Evolutionary conservation across 2,329 filamentous ascomycete genomes (phyloP).

Genomic region (Trichoderma koningii): DNA sequence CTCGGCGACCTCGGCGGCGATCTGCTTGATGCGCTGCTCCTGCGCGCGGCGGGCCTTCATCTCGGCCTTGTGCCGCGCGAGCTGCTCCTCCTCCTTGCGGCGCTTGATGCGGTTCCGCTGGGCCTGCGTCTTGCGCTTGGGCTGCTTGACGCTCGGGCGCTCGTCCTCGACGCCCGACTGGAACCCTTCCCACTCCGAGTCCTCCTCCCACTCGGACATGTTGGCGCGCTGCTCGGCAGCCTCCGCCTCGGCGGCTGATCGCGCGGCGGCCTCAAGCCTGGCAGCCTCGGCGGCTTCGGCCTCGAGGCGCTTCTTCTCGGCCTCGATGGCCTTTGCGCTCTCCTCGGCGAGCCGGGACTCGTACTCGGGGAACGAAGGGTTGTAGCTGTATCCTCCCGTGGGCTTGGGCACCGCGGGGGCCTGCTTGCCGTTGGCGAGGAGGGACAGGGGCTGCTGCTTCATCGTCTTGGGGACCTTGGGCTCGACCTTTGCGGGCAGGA

Average conservation of each 20-base stretch:
- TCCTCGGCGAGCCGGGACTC: conserved; percentile 72
- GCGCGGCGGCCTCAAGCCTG: conserved; percentile 66
- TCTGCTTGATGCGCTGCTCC: conserved; percentile 68
- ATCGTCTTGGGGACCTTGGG: conserved; percentile 75
- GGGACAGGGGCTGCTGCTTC: conserved; percentile 74
- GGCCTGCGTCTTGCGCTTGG: conserved; percentile 79
- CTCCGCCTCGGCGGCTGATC: conserved; percentile 72
- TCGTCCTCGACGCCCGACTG: conserved; percentile 77
- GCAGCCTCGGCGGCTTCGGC: conserved; percentile 67
- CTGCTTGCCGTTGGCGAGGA: conserved; percentile 78
- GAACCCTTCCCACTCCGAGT: conserved; percentile 88
- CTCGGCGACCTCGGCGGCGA: conserved; percentile 63
- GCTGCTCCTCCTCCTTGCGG: conserved; percentile 82
- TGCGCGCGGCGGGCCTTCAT: conserved; percentile 74
- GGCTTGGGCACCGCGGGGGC: conserved; percentile 79
- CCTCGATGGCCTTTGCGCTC: conserved; percentile 75
- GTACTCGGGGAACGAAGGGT: conserved; percentile 86
- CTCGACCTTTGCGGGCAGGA: conserved; percentile 65
- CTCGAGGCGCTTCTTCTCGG: conserved; percentile 72
- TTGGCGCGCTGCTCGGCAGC: conserved; percentile 69
- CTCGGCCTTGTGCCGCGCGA: conserved; percentile 72
- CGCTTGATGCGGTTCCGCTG: conserved; percentile 88
- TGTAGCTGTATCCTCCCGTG: conserved; percentile 85
- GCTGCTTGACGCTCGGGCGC: conserved; percentile 65
- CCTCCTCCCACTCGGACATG: conserved; percentile 75